Evolutionary conservation across 164 flowering plant species (phyloP), one percentile per base, ranked within the genome.

Genomic region (Litsea cubeba): DNA sequence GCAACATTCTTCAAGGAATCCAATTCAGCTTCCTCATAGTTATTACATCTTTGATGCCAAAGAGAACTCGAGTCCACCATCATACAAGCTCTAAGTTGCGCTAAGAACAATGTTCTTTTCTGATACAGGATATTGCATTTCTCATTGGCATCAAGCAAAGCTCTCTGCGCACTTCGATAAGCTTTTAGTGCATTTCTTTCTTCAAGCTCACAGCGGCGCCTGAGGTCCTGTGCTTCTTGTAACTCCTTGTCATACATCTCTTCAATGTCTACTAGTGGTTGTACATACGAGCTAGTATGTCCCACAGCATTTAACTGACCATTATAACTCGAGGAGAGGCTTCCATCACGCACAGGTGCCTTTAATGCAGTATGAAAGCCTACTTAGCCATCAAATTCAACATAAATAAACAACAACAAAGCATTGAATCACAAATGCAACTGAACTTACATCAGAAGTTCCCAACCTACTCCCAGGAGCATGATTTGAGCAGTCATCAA

Each of bases 91-190:
- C 83, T 87, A 28, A 89, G 69, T 14, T 81, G 83, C 3, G 88
- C 81, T 20, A 97, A 87, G 69, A 74, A 76, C 50, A 79, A 50
- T 74, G 91, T 95, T 76, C 97, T 91, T 78, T 78, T 79, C 62
- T 74, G 83, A 81, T 91, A 94, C 18, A 92, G 94, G 71, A 83
- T 69, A 69, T 76, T 71, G 76, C 97, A 94, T 76, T 82, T 87
- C 68, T 83, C 80, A 81, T 88, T 91, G 71, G 97, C 97, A 83
- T 94, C 91, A 74, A 87, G 32, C 77, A 92, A 80, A 68, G 88
- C 87, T 74, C 89, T 87, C 79, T 91, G 98, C n/a, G 97, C 94
- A 81, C 82, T 82, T 28, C 90, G 89, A 80, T 94, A 92, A 78
- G 88, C 90, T 82, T 82, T 90, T 57, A 85, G 83, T 80, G 97